These are phyloP conservation scores for Oidiodendron maius DNA, from an alignment of 495 filamentous ascomycete genomes.

Conservation along the genomic window DNA sequence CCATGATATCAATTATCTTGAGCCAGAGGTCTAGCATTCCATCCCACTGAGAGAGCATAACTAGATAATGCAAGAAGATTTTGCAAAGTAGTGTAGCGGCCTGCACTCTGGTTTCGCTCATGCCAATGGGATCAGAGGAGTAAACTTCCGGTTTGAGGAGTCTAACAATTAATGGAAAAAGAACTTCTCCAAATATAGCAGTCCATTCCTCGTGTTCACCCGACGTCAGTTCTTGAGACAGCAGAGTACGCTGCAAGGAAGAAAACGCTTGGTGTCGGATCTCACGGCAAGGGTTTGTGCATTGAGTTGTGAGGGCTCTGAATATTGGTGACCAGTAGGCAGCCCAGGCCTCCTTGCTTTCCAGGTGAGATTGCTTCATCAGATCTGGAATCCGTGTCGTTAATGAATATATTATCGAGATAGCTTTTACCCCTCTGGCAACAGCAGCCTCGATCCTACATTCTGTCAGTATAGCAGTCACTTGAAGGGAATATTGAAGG, in stretches of 20 bases:
- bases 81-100: conserved; percentile 88
- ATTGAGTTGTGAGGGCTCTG: conserved; percentile 78
- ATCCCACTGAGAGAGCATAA: conserved; percentile 74
- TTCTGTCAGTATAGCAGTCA: conserved; percentile 13
- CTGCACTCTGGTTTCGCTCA: conserved; percentile 92
- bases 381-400: conserved; percentile 74
- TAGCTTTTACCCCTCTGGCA: conserved; percentile 69
- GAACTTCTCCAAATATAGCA: conserved; percentile 86
- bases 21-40: conserved; percentile 95
- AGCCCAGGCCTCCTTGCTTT: conserved; percentile 88
- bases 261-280: conserved; percentile 84
- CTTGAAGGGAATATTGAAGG: neutral
- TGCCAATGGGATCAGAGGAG: conserved; percentile 83
- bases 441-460: conserved; percentile 66
- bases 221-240: conserved; percentile 74
- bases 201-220: conserved; percentile 85
- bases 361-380: conserved; percentile 89
- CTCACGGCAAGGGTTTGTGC: conserved; percentile 91
- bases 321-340: conserved; percentile 98
- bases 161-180: conserved; percentile 87
- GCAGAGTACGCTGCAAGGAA: conserved; percentile 78
- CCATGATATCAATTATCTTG: conserved; percentile 89
- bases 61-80: conserved; percentile 91
- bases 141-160: conserved; percentile 95
- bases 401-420: conserved; percentile 72